Percentiles rank a stretch among this genome's conserved stretches.
Evolutionary conservation across 1,284 basidiomycete genomes (phyloP).

Genomic region (Apiotrichum sp.): DNA sequence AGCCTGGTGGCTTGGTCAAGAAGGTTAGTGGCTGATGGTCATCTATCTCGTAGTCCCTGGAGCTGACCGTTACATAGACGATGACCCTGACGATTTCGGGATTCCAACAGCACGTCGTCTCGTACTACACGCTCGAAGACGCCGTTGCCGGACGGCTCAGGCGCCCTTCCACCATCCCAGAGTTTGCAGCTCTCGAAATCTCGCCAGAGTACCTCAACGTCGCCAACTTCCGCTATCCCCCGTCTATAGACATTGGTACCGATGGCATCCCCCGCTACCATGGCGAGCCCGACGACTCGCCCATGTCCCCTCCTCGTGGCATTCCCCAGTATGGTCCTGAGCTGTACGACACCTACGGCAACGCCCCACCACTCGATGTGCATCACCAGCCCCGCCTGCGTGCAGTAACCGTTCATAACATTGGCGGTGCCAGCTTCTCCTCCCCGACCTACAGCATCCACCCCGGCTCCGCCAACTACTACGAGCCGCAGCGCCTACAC

Average conservation of each 20-base stretch:
- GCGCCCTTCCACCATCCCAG: conserved; percentile 79
- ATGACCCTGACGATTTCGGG: conserved; percentile 82
- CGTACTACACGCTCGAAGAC: conserved; percentile 91
- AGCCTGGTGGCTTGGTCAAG: conserved; percentile 84
- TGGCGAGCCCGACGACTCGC: conserved; percentile 20
- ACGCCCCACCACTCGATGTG: conserved; percentile 3
- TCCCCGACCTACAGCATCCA: conserved; percentile 8
- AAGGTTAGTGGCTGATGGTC: conserved; percentile 57
- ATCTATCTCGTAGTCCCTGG: background rate
- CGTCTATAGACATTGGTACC: conserved; percentile 72
- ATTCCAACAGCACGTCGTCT: conserved; percentile 88
- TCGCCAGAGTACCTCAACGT: conserved; percentile 83
- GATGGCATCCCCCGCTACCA: conserved; percentile 74
- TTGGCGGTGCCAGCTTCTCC: background rate
- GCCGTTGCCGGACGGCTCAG: conserved; percentile 80
- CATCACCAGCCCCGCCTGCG: conserved; percentile 14
- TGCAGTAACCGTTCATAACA: conserved; percentile 9
- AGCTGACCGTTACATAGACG: conserved; percentile 54
- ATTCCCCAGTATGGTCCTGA: conserved; percentile 7
- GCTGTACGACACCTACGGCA: conserved; percentile 13
- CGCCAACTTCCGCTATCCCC: conserved; percentile 82
- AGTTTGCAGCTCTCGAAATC: conserved; percentile 78
- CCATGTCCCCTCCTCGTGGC: conserved; percentile 7
- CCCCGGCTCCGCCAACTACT: conserved; percentile 7
- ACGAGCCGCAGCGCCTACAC: conserved; percentile 6